These are phyloP conservation scores for Sclerotinia borealis DNA, from an alignment of 2,329 filamentous ascomycete genomes.

Conservation along the genomic window DNA sequence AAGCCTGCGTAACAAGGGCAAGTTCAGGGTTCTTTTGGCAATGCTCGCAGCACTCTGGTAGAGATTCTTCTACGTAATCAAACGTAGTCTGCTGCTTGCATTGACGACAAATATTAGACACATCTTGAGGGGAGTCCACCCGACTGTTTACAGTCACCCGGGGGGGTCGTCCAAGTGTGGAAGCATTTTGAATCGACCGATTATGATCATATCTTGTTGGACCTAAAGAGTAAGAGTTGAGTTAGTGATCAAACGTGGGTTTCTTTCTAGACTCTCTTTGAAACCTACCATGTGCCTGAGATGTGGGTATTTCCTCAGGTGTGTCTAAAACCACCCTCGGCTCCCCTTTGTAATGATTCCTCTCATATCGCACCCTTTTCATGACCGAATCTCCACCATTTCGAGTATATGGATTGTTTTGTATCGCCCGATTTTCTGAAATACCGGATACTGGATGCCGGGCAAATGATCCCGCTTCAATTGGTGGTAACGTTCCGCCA, in stretches of 20 bases:
- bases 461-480: constrained; percentile 20
- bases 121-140: constrained; percentile 13
- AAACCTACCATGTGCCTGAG: constrained; percentile 20
- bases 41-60: constrained; percentile 20
- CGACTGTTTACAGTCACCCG: background rate
- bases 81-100: constrained; percentile 23
- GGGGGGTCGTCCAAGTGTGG: constrained; percentile 10
- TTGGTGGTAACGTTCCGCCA: constrained; percentile 24
- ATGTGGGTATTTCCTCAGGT: constrained; percentile 17
- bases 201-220: constrained; percentile 14
- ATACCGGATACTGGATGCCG: constrained; percentile 14
- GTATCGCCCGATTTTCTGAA: constrained; percentile 12
- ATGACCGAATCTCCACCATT: constrained; percentile 17
- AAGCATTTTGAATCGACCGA: constrained; percentile 12
- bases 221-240: constrained; percentile 14
- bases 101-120: constrained; percentile 21
- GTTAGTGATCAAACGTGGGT: constrained; percentile 16
- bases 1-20: constrained; percentile 21
- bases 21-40: constrained; percentile 25
- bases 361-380: constrained; percentile 24
- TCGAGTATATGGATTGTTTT: constrained; percentile 14
- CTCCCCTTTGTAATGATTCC: constrained; percentile 20
- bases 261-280: background rate
- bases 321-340: constrained; percentile 16
- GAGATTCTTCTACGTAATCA: constrained; percentile 15